These are phyloP conservation scores for Imleria badia DNA, from an alignment of 768 basidiomycete genomes.

Conservation along the genomic window DNA sequence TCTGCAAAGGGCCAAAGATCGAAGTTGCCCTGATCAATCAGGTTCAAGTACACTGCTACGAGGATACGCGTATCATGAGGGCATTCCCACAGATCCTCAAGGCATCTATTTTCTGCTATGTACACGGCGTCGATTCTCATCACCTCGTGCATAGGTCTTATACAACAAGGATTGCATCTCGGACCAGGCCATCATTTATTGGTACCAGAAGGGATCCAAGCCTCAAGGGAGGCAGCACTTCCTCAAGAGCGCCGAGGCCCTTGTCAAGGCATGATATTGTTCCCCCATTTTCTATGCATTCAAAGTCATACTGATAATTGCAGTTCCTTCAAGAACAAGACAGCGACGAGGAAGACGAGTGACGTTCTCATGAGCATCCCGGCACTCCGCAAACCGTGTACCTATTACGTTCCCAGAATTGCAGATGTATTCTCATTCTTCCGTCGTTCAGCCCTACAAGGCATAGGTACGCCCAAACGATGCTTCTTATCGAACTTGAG, in stretches of 20 bases:
- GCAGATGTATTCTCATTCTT: slow-evolving; percentile 8
- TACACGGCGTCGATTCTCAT: slow-evolving; percentile 5
- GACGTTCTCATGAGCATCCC: slow-evolving; percentile 2
- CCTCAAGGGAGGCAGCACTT: slow-evolving; percentile 95
- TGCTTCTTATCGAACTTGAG: background rate
- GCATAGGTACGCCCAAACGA: slow-evolving; percentile 5
- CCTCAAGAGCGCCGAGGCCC: slow-evolving; percentile 79
- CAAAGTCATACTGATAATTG: slow-evolving; percentile 40
- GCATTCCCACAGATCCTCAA: slow-evolving; percentile 95
- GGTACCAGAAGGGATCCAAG: slow-evolving; percentile 96
- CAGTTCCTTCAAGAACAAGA: slow-evolving; percentile 90
- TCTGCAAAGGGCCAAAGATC: slow-evolving; percentile 84
- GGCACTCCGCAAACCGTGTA: slow-evolving; percentile 13
- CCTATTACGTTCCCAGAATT: slow-evolving; percentile 15
- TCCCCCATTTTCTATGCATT: background rate
- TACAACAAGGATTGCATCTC: slow-evolving; percentile 96
- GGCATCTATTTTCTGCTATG: slow-evolving; percentile 36
- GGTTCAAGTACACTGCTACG: slow-evolving; percentile 94
- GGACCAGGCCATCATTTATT: slow-evolving; percentile 96
- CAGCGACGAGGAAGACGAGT: slow-evolving; percentile 59
- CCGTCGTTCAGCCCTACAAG: background rate
- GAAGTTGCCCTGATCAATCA: slow-evolving; percentile 94
- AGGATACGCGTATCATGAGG: slow-evolving; percentile 93
- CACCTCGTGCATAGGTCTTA: slow-evolving; percentile 60
- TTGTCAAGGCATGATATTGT: slow-evolving; percentile 71